Base-by-base conservation (phyloP, 1,139 yeast species). In the Keqinozyma sinolaborantium region DNA sequence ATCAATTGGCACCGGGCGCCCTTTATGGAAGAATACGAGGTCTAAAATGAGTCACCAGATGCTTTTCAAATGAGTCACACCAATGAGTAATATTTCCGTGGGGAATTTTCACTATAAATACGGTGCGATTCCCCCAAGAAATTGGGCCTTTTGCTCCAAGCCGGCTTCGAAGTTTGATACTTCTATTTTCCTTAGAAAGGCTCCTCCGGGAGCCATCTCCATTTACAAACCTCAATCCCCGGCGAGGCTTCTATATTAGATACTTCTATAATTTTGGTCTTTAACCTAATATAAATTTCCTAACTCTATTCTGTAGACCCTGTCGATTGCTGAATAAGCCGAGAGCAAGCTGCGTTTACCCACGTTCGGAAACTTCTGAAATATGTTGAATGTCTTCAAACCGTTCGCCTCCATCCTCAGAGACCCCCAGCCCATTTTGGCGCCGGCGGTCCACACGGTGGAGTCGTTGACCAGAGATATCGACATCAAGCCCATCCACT, bases 401-500 rank as follows among this genome's bases (percentile, higher is more conserved):
- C 43, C 34, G 7, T 14, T 34, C n/a, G 15, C 16, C n/a, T 16
- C 27, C 30, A 15, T 27, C 14, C 3, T 5, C 32, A 4, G 27
- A 30, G 20, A 28, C 34, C 10, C 23, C 14, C 13, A 25, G n/a
- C 9, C 21, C 10, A 7, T 18, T 10, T 7, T 7, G 21, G 19
- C 34, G 8, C n/a, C 33, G 10, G 16, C 28, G 5, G 28, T 34
- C 11, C 41, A 36, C 21, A 45, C 55, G 2, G 41, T 60, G 2
- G 71, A 66, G 35, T 41, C 48, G 11, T 48, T 77, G 25, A 77
- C 77, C 2, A 56, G 73, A 31, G 79, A 75, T 42, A 75, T 76
- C 1, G 53, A 63, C 23, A 53, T 71, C 20, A 64, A 68, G 32
- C 74, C 75, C 4, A 61, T 81, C 14, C 92, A 83, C 46, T 79